Evolutionary conservation across 176 grass and related monocot genomes (phyloP).

Genomic region (Echinochloa phyllopogon): DNA sequence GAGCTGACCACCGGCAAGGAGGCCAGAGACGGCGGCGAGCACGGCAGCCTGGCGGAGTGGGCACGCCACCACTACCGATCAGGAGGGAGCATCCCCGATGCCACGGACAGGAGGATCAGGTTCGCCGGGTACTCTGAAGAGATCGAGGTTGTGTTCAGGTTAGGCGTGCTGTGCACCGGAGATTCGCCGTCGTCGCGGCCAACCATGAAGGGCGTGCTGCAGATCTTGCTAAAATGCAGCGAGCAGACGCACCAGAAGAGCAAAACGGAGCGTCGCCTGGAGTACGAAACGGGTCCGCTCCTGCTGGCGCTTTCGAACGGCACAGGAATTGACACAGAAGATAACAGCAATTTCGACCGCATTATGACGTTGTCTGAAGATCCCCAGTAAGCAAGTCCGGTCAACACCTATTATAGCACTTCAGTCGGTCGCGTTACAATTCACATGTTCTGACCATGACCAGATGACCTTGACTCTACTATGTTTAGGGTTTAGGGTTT

Average conservation of each 20-base stretch:
- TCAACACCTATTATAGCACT: background rate
- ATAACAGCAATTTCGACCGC: slow-evolving; percentile 23
- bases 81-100: slow-evolving; percentile 45
- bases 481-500: background rate
- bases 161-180: slow-evolving; percentile 66
- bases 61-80: slow-evolving; percentile 59
- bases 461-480: slow-evolving; percentile 4
- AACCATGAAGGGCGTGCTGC: slow-evolving; percentile 72
- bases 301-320: slow-evolving; percentile 41
- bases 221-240: slow-evolving; percentile 58
- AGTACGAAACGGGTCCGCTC: slow-evolving; percentile 55
- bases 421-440: background rate
- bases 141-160: slow-evolving; percentile 66
- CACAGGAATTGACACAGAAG: slow-evolving; percentile 15
- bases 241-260: slow-evolving; percentile 40
- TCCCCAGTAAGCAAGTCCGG: background rate
- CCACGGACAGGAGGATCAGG: slow-evolving; percentile 52
- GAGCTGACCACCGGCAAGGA: slow-evolving; percentile 74
- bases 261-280: slow-evolving; percentile 22
- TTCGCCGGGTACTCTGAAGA: slow-evolving; percentile 45
- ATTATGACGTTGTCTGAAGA: slow-evolving; percentile 42
- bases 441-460: background rate
- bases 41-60: slow-evolving; percentile 69
- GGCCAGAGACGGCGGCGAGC: slow-evolving; percentile 63
- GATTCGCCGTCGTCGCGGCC: slow-evolving; percentile 58